Percentiles rank a stretch among this genome's conserved stretches.
Evolutionary conservation across 768 basidiomycete genomes (phyloP).

Genomic region (Tulasnella sp.): DNA sequence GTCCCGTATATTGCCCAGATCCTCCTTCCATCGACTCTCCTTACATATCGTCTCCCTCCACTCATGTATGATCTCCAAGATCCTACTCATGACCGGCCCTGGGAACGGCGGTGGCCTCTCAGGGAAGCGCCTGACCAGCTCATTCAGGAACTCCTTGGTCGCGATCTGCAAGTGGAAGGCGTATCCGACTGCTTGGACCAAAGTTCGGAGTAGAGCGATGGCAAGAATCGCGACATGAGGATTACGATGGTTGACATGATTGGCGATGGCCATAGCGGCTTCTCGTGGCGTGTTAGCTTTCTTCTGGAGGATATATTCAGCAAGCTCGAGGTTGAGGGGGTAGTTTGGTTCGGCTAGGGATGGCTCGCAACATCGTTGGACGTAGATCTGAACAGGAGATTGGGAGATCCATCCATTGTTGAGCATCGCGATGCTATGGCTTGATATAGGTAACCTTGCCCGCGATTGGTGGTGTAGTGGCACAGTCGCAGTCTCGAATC

Average conservation of each 20-base stretch:
- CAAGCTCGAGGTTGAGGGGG: constrained; percentile 83
- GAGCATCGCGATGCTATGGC: too few species aligned
- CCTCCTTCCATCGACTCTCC: constrained; percentile 88
- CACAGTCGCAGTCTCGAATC: too few species aligned
- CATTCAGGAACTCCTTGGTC: constrained; percentile 97
- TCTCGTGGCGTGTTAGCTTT: constrained; percentile 96
- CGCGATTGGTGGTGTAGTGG: not conserved
- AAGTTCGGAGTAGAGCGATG: constrained; percentile 75
- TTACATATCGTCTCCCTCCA: constrained; percentile 93
- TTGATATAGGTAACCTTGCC: too few species aligned
- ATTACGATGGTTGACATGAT: constrained; percentile 83
- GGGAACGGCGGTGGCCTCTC: constrained; percentile 94
- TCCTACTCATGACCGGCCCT: constrained; percentile 87
- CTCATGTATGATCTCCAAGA: constrained; percentile 79
- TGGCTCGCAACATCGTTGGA: constrained; percentile 79
- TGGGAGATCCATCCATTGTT: constrained; percentile 16
- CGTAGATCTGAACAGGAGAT: constrained; percentile 57
- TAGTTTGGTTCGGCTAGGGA: constrained; percentile 82
- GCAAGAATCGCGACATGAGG: constrained; percentile 83
- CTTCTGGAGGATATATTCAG: constrained; percentile 85
- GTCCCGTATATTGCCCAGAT: constrained; percentile 91
- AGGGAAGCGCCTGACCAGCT: constrained; percentile 93
- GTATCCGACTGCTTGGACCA: constrained; percentile 94
- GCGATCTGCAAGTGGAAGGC: constrained; percentile 92
- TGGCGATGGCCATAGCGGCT: constrained; percentile 73